Base-by-base conservation (phyloP, 768 basidiomycete genomes). In the Phaeotremella skinneri region DNA sequence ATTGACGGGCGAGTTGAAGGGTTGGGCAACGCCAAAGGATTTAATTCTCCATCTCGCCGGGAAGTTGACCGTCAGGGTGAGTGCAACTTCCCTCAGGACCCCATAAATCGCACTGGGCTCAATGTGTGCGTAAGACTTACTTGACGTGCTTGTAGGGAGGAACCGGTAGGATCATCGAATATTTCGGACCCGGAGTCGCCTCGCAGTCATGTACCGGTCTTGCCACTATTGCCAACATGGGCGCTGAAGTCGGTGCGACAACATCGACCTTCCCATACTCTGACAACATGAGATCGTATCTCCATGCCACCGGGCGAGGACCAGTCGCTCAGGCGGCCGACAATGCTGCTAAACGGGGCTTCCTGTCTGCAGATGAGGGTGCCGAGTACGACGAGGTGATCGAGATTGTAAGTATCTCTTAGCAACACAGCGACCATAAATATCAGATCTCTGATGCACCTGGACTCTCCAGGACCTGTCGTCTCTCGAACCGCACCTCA, bases 221-320 rank as follows among this genome's bases (percentile, higher is more conserved):
- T 54, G 96, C 94, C 1, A 98, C 96, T 1, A 88, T 99, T 55
- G 88, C 90, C 43, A 98, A 99, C 78, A 99, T 98, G 96, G 96
- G 96, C 51, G 96, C 96, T 13, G 96, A 99, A 81, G 93, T 98
- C n/a, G 96, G 96, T 37, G 96, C 96, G n/a, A 99, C 96, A 0
- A 98, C 96, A 0, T 94, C 93, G 1, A 91, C 89, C 4, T 99
- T 99, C 83, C 93, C 94, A 3, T 99, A 98, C 79, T 91, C 91
- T 16, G 78, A 83, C 17, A 85, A 85, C 69, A 98, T 98, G 94
- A 83, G 85, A 30, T 81, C 84, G 32, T 99, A 98, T 78, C 84
- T 99, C 29, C 81, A 84, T 63, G 92, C 92, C 20, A 99, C 96
- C 7, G 87, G 90, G 49, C 86, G 96, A 56, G 85, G 83, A 39